These are phyloP conservation scores for Metschnikowia henanensis DNA, from an alignment of 805 yeast species.

Conservation along the genomic window DNA sequence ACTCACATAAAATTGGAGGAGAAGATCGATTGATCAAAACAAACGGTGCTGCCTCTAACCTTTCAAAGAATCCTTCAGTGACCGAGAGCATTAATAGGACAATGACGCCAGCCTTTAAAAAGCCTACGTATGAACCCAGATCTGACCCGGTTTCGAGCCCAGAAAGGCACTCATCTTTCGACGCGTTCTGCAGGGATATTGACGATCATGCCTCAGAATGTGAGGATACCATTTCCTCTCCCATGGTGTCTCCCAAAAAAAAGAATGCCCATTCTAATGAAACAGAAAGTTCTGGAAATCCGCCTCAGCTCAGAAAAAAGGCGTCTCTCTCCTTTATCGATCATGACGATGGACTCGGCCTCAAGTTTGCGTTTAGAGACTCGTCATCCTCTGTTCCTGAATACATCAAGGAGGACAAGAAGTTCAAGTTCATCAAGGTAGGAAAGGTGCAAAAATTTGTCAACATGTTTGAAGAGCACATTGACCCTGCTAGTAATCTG, in stretches of 20 bases:
- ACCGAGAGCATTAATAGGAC: too few species aligned
- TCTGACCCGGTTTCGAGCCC: too few species aligned
- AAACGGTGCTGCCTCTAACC: too few species aligned
- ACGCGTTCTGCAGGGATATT: constrained; percentile 3
- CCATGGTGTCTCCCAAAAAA: constrained; percentile 1
- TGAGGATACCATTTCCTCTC: constrained; percentile 1
- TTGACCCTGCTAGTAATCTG: constrained; percentile 13
- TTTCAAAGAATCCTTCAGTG: too few species aligned
- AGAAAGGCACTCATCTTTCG: constrained; percentile 7
- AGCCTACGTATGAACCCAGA: too few species aligned
- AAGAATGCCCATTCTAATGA: background rate
- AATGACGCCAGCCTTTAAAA: too few species aligned
- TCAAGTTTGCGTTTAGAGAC: constrained; percentile 32
- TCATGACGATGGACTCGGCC: constrained; percentile 28
- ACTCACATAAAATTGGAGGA: too few species aligned
- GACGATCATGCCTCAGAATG: background rate
- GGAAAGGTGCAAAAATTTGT: constrained; percentile 49
- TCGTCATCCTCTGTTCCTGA: constrained; percentile 27
- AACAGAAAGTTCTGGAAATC: background rate
- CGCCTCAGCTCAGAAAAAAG: constrained; percentile 7
- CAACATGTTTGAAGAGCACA: constrained; percentile 40
- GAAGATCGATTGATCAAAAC: too few species aligned
- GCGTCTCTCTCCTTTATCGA: constrained; percentile 26
- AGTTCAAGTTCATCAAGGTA: constrained; percentile 44
- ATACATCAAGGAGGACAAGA: constrained; percentile 41